Evolutionary conservation across 106 monocot species (phyloP).

Genomic region (Amphibolis antarctica): DNA sequence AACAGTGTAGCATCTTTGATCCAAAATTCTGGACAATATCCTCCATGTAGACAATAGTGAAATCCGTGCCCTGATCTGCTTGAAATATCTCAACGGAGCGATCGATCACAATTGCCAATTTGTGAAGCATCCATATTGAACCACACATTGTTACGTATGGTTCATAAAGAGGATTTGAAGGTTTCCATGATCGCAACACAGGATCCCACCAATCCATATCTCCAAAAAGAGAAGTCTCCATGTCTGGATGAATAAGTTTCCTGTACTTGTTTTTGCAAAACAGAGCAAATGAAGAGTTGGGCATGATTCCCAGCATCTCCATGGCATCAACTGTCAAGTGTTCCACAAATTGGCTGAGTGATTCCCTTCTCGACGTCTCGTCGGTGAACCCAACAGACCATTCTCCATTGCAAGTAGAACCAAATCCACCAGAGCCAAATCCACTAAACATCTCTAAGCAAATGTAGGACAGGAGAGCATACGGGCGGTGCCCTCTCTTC

Average conservation of each 20-base stretch:
- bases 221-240: conserved; percentile 27
- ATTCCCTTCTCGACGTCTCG: conserved; percentile 14
- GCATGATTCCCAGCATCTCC: conserved; percentile 26
- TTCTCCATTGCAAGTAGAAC: too few relatives aligned
- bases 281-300: conserved; percentile 39
- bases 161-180: conserved; percentile 49
- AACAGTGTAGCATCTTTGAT: neutral
- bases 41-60: conserved; percentile 86
- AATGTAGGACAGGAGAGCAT: conserved; percentile 66
- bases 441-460: conserved; percentile 70
- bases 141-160: conserved; percentile 65
- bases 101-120: conserved; percentile 58
- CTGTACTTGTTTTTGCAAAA: conserved; percentile 61
- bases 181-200: conserved; percentile 19
- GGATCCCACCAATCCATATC: conserved; percentile 16
- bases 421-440: conserved; percentile 39
- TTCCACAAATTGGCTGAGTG: conserved; percentile 56
- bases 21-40: conserved; percentile 27
- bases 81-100: conserved; percentile 75
- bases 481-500: conserved; percentile 55
- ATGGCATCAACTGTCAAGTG: conserved; percentile 50
- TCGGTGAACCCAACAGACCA: too few relatives aligned
- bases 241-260: conserved; percentile 34
- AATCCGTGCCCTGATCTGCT: conserved; percentile 47
- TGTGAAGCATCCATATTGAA: conserved; percentile 77